Percentiles rank a stretch among this genome's conserved stretches.
Conservation (phyloP, 129 eudicot species). For the Flaveria trinervia region DNA sequence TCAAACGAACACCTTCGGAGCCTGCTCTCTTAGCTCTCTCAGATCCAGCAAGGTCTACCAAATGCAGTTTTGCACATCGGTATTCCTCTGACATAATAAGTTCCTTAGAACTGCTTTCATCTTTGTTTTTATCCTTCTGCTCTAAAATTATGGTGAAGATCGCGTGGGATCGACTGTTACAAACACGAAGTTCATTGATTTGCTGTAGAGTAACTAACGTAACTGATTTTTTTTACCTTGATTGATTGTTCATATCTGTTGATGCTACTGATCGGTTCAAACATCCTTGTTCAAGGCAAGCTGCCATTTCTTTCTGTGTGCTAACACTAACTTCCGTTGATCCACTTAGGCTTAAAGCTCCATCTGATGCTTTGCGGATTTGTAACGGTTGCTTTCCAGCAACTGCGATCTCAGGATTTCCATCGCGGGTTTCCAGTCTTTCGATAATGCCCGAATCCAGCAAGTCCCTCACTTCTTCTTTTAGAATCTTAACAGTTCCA, state of each 20-base stretch:
- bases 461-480: slow-evolving; percentile 98
- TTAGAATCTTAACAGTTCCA: slow-evolving; percentile 61
- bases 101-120: slow-evolving; percentile 43
- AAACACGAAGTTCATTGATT: slow-evolving; percentile 19
- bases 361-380: slow-evolving; percentile 85
- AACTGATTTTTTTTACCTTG: slow-evolving; percentile 44
- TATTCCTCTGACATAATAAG: slow-evolving; percentile 70
- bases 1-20: slow-evolving; percentile 92
- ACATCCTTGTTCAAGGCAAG: slow-evolving; percentile 94
- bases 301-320: slow-evolving; percentile 88
- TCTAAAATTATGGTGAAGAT: slow-evolving; percentile 91
- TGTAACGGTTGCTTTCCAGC: slow-evolving; percentile 82
- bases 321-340: slow-evolving; percentile 76
- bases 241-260: slow-evolving; percentile 97
- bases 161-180: slow-evolving; percentile 90
- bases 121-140: slow-evolving; percentile 74
- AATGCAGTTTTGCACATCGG: slow-evolving; percentile 87
- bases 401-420: slow-evolving; percentile 52
- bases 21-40: slow-evolving; percentile 98
- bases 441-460: slow-evolving; percentile 61
- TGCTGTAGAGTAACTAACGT: slow-evolving; percentile 4
- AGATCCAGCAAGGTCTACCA: slow-evolving; percentile 99
- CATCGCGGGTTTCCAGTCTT: slow-evolving; percentile 58
- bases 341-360: slow-evolving; percentile 80
- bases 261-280: slow-evolving; percentile 86